Base-by-base conservation (phyloP, 2,329 filamentous ascomycete genomes). In the Penicillium capsulatum region DNA sequence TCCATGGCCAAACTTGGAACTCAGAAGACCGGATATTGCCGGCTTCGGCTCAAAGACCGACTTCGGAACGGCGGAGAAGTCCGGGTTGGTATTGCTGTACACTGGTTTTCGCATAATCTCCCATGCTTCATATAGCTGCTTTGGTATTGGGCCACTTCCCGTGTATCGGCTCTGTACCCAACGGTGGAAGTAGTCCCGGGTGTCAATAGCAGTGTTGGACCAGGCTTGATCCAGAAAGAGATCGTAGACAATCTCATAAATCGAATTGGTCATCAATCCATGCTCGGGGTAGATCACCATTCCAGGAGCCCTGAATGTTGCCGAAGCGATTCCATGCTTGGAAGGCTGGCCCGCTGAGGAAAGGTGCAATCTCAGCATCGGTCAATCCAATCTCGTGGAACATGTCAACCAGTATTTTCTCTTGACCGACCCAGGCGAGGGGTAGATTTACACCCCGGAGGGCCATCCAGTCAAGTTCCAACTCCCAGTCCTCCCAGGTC, bases 261-360 rank as follows among this genome's bases (percentile, higher is more conserved):
- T 59, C 64, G 36, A 70, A 74, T 49, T 75, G 74, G 24, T 55
- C 42, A 15, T 74, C 62, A 39, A 75, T 69, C 70, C 72, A 77
- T 17, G 58, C 48, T 17, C 60, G 44, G 3, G 73, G 69, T 9
- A 75, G 47, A 2, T 65, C 55, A 3, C 65, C 68, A 22, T 64
- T 66, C 73, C 72, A 76, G 1, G 69, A 72, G 6, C 69, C 67
- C 46, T 74, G 71, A 13, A 73, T 74, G 46, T 76, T 77, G 7
- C 72, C 73, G 39, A 77, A 71, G n/a, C 71, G 67, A 45, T 76
- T 75, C 73, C 73, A 77, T 8, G 72, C 61, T 41, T 73, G 70
- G 40, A 75, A 76, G 0, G 72, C 71, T 1, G 73, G 73, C 0
- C 73, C 72, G 34, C 67, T 72, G 36, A 76, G 60, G 52, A 73